Evolutionary conservation across 768 basidiomycete genomes (phyloP).

Genomic region (Amyloporia xantha): DNA sequence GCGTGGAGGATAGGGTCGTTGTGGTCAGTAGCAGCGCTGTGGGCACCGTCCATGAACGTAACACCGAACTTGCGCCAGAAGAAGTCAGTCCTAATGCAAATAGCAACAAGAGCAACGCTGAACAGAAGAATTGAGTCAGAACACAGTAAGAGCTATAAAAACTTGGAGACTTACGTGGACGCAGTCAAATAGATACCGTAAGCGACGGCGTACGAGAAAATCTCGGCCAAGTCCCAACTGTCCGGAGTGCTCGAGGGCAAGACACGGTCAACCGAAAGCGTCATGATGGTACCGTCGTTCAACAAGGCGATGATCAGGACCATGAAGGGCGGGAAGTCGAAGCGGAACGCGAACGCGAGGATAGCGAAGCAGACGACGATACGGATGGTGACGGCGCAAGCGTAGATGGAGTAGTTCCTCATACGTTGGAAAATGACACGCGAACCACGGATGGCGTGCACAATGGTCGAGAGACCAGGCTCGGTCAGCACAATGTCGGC

Average conservation of each 20-base stretch:
- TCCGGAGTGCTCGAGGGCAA: conserved; percentile 90
- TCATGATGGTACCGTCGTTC: conserved; percentile 99
- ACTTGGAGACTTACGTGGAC: conserved; percentile 77
- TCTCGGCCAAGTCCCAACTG: conserved; percentile 94
- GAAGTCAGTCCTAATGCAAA: conserved; percentile 83
- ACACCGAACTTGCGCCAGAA: conserved; percentile 88
- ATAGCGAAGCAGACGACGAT: conserved; percentile 97
- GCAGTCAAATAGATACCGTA: conserved; percentile 91
- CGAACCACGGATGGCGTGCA: conserved; percentile 96
- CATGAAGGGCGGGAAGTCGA: conserved; percentile 99
- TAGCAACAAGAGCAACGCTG: conserved; percentile 71
- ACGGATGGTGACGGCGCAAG: conserved; percentile 94
- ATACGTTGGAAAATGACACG: conserved; percentile 99
- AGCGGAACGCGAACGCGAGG: conserved; percentile 92
- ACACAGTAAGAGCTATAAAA: conserved; percentile 7
- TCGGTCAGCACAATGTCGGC: conserved; percentile 98
- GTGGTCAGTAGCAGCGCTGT: conserved; percentile 28
- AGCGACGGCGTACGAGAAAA: conserved; percentile 91
- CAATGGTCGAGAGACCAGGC: conserved; percentile 97
- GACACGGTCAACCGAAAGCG: conserved; percentile 91
- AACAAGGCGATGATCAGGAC: conserved; percentile 94
- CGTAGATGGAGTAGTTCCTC: conserved; percentile 98
- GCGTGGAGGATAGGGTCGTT: conserved; percentile 80
- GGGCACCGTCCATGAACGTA: conserved; percentile 31
- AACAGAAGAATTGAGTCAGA: conserved; percentile 9